Evolutionary conservation across 2,329 filamentous ascomycete genomes (phyloP).

Genomic region (Aschersonia sp.): DNA sequence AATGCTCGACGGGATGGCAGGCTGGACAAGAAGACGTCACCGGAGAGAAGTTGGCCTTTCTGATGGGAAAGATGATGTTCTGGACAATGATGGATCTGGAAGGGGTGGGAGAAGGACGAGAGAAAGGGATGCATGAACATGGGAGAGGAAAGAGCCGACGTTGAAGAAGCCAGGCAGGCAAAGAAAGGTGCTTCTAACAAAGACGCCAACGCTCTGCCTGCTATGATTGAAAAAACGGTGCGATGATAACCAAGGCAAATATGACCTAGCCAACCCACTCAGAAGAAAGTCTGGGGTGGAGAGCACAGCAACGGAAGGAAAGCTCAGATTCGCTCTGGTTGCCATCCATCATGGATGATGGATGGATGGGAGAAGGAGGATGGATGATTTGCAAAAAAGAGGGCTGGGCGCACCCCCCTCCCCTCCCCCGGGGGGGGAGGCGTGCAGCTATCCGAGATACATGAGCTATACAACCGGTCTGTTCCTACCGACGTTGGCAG

Average conservation of each 20-base stretch:
- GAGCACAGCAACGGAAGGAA: slow-evolving; percentile 3
- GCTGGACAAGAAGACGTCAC: not conserved
- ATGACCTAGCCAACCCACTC: slow-evolving; percentile 1
- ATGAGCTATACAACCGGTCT: not conserved
- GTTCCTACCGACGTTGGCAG: not conserved
- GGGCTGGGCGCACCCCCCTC: not conserved
- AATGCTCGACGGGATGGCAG: not conserved
- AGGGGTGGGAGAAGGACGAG: not conserved
- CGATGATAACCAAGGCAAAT: slow-evolving; percentile 1
- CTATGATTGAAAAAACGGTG: not conserved
- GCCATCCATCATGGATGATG: not conserved
- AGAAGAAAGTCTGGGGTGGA: slow-evolving; percentile 1
- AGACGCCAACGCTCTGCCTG: slow-evolving; percentile 1
- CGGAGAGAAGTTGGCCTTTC: not conserved
- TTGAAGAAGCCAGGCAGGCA: not conserved
- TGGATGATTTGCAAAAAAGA: not conserved
- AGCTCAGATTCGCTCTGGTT: not conserved
- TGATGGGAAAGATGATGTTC: not conserved
- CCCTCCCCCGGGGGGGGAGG: not conserved
- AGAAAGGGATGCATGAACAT: not conserved
- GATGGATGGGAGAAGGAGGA: not conserved
- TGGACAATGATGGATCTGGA: not conserved
- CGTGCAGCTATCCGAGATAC: not conserved
- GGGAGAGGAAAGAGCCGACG: not conserved
- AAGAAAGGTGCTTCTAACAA: slow-evolving; percentile 2